Base-by-base conservation (phyloP, 805 yeast species). In the Metschnikowia henanensis region DNA sequence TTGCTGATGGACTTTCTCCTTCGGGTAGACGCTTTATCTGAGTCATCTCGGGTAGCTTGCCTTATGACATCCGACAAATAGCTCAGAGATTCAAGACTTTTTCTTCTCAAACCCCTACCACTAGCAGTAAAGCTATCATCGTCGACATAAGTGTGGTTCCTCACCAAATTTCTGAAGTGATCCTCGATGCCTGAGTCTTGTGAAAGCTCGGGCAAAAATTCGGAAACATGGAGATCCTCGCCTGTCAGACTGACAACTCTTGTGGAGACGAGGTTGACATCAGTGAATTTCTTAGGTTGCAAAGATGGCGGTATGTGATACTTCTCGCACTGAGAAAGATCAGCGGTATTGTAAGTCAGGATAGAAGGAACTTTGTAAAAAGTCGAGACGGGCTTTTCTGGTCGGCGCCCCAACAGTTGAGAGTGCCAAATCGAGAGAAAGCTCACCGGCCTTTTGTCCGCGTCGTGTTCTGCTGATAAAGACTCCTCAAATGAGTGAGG, bases 111-210 rank as follows among this genome's bases (percentile, higher is more conserved):
- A 12, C 21, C n/a, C 5, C 10, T 22, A 2, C 23, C 18, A 2
- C n/a, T 30, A 16, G 20, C 28, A 6, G 20, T 22, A 4, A 33
- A 30, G 7, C 29, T 19, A 12, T 42, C 37, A 1, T 29, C 35
- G 6, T 43, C 41, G 2, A 28, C 15, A 5, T 34, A 28, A 2
- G 38, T 16, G 16, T 32, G 19, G 12, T 38, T 25, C 17, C 28
- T 26, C 10, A 43, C 31, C 34, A 72, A 62, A 16, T 61, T 61
- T 22, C 60, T 59, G 54, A 76, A 74, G 35, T 73, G 75, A 36
- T 60, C 59, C 37, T 66, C 79, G 55, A 76, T 71, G 13, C 76
- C 80, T 2, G 80, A 75, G 34, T 74, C 76, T 28, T 65, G 66
- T 1, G 78, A 68, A 21, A 75, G 38, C 47, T 77, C 77, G 4